A percentile compares a stretch with the other conserved stretches of the same genome.
Evolutionary conservation across 176 grass and related monocot genomes (phyloP).

Genomic region (barley (Hordeum vulgare)): DNA sequence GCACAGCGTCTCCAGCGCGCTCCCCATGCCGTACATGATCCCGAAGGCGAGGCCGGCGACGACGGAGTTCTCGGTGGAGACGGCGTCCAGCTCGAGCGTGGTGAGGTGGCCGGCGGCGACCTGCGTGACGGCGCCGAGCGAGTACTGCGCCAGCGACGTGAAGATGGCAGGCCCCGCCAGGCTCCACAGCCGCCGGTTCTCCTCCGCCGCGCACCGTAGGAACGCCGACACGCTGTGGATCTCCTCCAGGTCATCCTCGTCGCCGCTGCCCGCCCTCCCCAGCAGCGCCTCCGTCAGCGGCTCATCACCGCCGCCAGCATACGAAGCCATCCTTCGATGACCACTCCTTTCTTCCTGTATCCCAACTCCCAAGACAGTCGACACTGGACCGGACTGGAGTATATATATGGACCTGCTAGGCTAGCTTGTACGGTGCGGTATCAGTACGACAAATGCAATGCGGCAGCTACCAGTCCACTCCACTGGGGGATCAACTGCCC

Average conservation of each 20-base stretch:
- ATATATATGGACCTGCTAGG: not conserved
- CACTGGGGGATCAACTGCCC: too few species aligned
- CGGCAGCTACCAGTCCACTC: too few species aligned
- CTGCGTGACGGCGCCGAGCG: conserved; percentile 59
- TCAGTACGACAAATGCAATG: too few species aligned
- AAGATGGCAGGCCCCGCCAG: conserved; percentile 74
- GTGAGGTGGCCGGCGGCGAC: conserved; percentile 77
- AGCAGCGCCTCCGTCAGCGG: conserved; percentile 16
- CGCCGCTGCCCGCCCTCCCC: not conserved
- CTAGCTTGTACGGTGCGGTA: not conserved
- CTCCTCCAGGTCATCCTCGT: conserved; percentile 50
- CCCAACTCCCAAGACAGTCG: not conserved
- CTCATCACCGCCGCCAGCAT: not conserved
- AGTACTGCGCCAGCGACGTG: conserved; percentile 83
- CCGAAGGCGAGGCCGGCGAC: conserved; percentile 76
- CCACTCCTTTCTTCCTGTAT: not conserved
- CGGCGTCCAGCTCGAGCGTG: conserved; percentile 82
- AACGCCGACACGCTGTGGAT: conserved; percentile 48
- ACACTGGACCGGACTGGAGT: not conserved
- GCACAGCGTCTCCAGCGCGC: conserved; percentile 60
- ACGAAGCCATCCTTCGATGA: not conserved
- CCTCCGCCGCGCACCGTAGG: conserved; percentile 18
- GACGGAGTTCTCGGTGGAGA: conserved; percentile 85
- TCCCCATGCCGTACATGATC: conserved; percentile 68
- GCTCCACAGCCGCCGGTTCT: conserved; percentile 69